Base-by-base conservation (phyloP, 139 green algal genomes). In the Chlorella sp. region DNA sequence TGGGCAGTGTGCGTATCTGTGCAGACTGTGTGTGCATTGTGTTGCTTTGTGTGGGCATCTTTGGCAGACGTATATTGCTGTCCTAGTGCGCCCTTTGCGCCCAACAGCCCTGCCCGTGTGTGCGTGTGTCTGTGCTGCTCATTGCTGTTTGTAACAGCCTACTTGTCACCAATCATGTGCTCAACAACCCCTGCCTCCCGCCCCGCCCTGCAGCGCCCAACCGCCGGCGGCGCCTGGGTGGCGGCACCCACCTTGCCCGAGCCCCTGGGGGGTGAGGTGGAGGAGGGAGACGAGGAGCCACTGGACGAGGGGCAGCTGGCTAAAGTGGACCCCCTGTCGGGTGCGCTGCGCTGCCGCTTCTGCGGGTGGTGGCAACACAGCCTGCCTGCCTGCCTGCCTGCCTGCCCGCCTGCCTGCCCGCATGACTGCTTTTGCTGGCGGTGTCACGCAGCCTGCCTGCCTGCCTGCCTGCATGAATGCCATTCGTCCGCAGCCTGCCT, bases 291-390 rank as follows among this genome's bases (percentile, higher is more conserved):
- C 53, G 88, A 76, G 21, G 83, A 90, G 34, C 85, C 91, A 4
- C 90, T 93, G 42, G 93, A 96, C 53, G 71, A 86, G 53, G 40
- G 82, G 77, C 93, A 96, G 75, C 78, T 96, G 79, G 93, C 93
- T 3, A 91, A 90, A 32, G 88, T 95, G 28, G 94, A 97, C 82
- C 94, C 92, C 0, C 73, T 88, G 26, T 53, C 96, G 78, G 95
- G 95, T 16, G 78, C 3, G 76, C 30, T 22, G 39, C 78, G 5
- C 18, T 83, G 78, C 24, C 64, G 78, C 78, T 83, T 39, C 78
- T 64, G 39, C 39, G 15, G 2, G 16, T 16, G 64, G 22, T 16
- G 64, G 21, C 64, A 71, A 2, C 5, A 18, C 64, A 71, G 64
- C 21, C 21, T 26, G 64, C 21, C 64, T 71, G 64, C 64, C 64